phyloP scores from a whole-genome alignment of 2,329 filamentous ascomycete genomes.

The Ophiostoma ips region DNA sequence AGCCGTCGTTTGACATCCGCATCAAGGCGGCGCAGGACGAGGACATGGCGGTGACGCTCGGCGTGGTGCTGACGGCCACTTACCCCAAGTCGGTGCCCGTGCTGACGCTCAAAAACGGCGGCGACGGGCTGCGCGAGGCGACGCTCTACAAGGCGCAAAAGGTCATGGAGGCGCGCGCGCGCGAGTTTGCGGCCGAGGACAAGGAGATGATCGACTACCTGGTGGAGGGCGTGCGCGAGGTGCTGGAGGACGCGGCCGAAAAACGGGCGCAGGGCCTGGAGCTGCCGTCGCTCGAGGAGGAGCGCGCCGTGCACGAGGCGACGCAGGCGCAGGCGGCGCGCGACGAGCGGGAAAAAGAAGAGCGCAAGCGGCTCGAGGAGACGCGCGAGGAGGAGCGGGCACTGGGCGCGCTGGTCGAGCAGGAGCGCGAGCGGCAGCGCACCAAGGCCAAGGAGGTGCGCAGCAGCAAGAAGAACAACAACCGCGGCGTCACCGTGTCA shows the following conservation, averaged over 20 bases:
- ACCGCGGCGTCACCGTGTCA: conserved; percentile 29
- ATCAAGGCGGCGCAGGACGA: conserved; percentile 61
- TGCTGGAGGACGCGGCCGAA: conserved; percentile 75
- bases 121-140: conserved; percentile 52
- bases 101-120: conserved; percentile 51
- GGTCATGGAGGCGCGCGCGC: conserved; percentile 45
- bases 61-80: conserved; percentile 71
- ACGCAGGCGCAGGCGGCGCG: conserved; percentile 36
- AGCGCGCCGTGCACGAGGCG: conserved; percentile 71
- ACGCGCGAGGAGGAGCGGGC: conserved; percentile 55
- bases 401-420: conserved; percentile 56
- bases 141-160: conserved; percentile 58
- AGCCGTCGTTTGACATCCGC: conserved; percentile 69
- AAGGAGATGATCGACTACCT: conserved; percentile 52
- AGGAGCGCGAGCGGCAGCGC: conserved; percentile 55
- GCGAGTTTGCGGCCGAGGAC: conserved; percentile 35
- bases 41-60: conserved; percentile 56
- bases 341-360: conserved; percentile 39
- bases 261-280: conserved; percentile 61
- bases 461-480: too few relatives aligned
- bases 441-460: conserved; percentile 51
- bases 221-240: conserved; percentile 54
- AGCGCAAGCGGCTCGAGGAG: conserved; percentile 40
- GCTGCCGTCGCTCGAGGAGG: conserved; percentile 76
- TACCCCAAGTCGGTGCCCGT: conserved; percentile 77